Base-by-base conservation (phyloP, 2,329 filamentous ascomycete genomes). In the Paraphoma sp. region DNA sequence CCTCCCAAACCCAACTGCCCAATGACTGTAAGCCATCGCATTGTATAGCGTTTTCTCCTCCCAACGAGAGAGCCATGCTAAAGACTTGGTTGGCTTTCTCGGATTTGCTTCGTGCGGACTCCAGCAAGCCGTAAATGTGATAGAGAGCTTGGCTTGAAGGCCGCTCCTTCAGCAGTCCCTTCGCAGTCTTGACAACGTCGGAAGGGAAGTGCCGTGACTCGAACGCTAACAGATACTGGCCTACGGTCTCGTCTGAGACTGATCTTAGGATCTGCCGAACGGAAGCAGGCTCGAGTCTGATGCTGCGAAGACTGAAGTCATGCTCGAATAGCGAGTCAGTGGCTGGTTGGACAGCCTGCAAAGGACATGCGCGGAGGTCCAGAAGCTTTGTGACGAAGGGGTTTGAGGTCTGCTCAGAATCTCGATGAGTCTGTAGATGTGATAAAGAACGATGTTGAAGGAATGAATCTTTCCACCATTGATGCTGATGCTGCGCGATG, bases 91-190 rank as follows among this genome's bases (percentile, higher is more conserved):
- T 78, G 4, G 89, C 88, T 45, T 86, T 79, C 0, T 85, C 81
- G 1, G 71, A 63, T 23, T 89, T 88, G 0, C 82, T 85, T 30
- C 83, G 83, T 1, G 80, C 79, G 62, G 78, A 82, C 74, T 96
- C 91, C 3, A 92, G 86, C 12, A 92, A 77, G 0, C 89, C 91
- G 69, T 94, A 96, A 0, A 88, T 86, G 63, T 92, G 90, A 76
- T 96, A 97, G 0, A 97, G 79, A 12, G 82, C 79, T 3, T 91
- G 73, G 64, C 87, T 89, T 1, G 85, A 81, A 0, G 87, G 81
- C 53, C 86, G 84, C 46, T 82, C 82, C 69, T 90, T 94, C n/a
- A 97, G 76, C 0, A 96, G 79, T 6, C 78, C 76, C 67, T 92
- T 96, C 0, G 92, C 91, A 6, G 83, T 80, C 70, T 92, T 96